These are phyloP conservation scores for Cinnamomum micranthum DNA, from an alignment of 164 flowering plant species.

Conservation along the genomic window DNA sequence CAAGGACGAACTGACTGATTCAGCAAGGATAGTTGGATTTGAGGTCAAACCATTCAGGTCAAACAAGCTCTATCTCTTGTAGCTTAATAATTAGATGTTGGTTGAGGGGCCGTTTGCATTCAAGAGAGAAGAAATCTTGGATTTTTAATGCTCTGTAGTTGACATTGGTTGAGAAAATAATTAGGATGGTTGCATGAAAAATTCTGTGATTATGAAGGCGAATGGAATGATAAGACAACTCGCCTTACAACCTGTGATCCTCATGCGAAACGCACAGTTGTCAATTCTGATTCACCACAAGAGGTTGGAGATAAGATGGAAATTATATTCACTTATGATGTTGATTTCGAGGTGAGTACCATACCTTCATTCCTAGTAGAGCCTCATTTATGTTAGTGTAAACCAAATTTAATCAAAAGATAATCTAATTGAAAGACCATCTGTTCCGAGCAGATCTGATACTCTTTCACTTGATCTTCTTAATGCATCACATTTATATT, in stretches of 20 bases:
- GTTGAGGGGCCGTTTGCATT: neutral
- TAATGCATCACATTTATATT: too few relatives aligned
- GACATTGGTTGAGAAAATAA: neutral
- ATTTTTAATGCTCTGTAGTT: too few relatives aligned
- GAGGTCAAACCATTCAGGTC: slow-evolving; percentile 95
- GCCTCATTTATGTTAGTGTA: neutral
- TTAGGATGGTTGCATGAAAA: too few relatives aligned
- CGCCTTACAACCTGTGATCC: slow-evolving; percentile 86
- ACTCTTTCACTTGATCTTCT: too few relatives aligned
- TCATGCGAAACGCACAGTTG: slow-evolving; percentile 62
- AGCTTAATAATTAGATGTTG: neutral
- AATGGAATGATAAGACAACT: slow-evolving; percentile 52
- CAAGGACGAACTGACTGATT: slow-evolving; percentile 55
- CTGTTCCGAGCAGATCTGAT: too few relatives aligned
- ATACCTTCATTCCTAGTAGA: neutral
- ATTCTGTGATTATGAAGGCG: slow-evolving; percentile 60
- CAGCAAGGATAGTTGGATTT: slow-evolving; percentile 92
- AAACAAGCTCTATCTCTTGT: slow-evolving; percentile 2
- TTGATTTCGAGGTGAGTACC: slow-evolving; percentile 60
- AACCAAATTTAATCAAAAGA: neutral
- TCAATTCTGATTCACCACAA: slow-evolving; percentile 74
- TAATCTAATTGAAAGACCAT: too few relatives aligned
- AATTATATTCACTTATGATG: slow-evolving; percentile 86
- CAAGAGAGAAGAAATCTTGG: neutral
- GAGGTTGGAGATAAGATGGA: slow-evolving; percentile 80